Evolutionary conservation across 371 early-diverging fungal species (phyloP), one percentile per base, ranked within the genome.

Genomic region (Sporodiniella umbellata): DNA sequence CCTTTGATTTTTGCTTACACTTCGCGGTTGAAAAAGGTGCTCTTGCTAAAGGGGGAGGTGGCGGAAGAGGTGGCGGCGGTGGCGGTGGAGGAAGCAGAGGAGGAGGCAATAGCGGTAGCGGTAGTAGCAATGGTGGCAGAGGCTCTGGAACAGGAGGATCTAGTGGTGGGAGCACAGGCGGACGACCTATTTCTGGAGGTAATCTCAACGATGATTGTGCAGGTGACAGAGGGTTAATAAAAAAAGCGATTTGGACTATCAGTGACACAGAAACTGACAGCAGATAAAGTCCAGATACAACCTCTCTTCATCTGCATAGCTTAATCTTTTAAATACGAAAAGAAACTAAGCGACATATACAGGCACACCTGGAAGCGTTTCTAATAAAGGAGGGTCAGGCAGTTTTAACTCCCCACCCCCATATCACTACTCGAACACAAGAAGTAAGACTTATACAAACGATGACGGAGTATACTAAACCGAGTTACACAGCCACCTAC

Each of bases 381-480:
- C 56, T 21, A 58, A 62, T 2, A 62, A 62, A 45, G 76, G 76
- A n/a, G 72, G 72, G 4, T 64, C 51, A 43, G 76, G 76, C 21
- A 42, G 38, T 15, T 65, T 62, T 49, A 42, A 51, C 23, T 33
- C 44, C 0, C 49, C 60, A n/a, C 56, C 61, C 1, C 58, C 57
- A 1, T 31, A 40, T 8, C 23, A 35, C 2, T 70, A 66, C 51
- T 14, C 58, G 0, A 51, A 45, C 4, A 65, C 68, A 26, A 47
- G 66, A 68, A 37, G 68, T 70, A 66, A 39, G 55, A 23, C 3
- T 5, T 5, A 24, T 21, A 33, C 18, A 19, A n/a, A 4, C 30
- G 30, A 7, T 28, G 10, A 28, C 28, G 14, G 47, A 17, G 3
- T 18, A 21, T n/a, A 8, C 6, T 14, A 2, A 33, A 31, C 48